Evolutionary conservation across 176 grass and related monocot genomes (phyloP).

Genomic region (Phragmites australis): DNA sequence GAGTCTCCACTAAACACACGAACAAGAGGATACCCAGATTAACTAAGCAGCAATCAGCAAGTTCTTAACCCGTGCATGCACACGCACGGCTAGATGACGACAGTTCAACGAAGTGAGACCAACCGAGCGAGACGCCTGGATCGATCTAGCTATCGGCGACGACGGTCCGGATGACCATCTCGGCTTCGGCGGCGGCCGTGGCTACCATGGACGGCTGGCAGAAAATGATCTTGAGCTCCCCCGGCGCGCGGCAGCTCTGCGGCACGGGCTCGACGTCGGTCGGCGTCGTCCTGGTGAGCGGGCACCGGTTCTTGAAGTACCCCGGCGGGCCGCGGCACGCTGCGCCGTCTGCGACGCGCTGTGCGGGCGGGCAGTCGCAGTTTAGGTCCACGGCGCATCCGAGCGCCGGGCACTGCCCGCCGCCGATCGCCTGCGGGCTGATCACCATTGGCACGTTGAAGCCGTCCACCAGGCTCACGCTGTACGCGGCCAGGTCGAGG

Average conservation of each 20-base stretch:
- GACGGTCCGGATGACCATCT: constrained; percentile 46
- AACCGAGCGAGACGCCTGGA: not conserved
- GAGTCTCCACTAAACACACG: not conserved
- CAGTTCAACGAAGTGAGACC: not conserved
- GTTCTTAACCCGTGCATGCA: not conserved
- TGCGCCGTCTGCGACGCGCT: constrained; percentile 36
- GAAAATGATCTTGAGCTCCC: constrained; percentile 57
- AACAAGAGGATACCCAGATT: not conserved
- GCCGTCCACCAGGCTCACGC: constrained; percentile 56
- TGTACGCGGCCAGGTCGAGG: constrained; percentile 38
- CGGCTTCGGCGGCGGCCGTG: not conserved
- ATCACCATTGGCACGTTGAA: constrained; percentile 60
- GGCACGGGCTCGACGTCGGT: constrained; percentile 51
- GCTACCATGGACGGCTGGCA: constrained; percentile 37
- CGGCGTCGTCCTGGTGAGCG: constrained; percentile 37
- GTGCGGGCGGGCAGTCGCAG: constrained; percentile 30
- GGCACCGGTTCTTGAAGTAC: constrained; percentile 48
- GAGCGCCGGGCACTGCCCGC: constrained; percentile 42
- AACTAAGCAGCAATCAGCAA: not conserved
- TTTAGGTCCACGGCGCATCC: constrained; percentile 46
- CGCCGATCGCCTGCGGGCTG: constrained; percentile 40
- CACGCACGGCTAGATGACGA: not conserved
- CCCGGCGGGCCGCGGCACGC: constrained; percentile 28
- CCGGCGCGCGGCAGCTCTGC: constrained; percentile 54
- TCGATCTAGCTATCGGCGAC: constrained; percentile 38